These are phyloP conservation scores for Penicillium sp. DNA, from an alignment of 2,329 filamentous ascomycete species.

Conservation along the genomic window DNA sequence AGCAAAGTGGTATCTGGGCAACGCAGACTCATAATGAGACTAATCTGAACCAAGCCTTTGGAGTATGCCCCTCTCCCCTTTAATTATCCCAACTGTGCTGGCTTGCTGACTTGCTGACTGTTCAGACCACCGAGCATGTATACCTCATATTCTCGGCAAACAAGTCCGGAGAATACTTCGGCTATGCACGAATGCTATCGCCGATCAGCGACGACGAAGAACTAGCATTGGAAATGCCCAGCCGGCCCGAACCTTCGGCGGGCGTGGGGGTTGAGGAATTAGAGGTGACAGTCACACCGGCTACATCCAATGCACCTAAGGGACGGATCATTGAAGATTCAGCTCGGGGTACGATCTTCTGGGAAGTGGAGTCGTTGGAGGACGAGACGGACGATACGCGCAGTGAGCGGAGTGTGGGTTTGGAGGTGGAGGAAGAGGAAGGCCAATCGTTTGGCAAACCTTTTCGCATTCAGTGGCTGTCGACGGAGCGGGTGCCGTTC, in stretches of 20 bases:
- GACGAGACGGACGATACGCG: conserved; percentile 44
- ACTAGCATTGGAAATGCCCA: conserved; percentile 70
- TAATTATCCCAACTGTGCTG: background rate
- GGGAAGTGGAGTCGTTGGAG: conserved; percentile 74
- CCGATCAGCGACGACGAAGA: conserved; percentile 77
- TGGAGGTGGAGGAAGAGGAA: conserved; percentile 48
- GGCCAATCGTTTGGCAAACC: conserved; percentile 83
- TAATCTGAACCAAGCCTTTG: conserved; percentile 78
- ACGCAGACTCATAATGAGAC: conserved; percentile 93
- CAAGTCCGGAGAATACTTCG: conserved; percentile 96
- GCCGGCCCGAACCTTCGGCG: conserved; percentile 61
- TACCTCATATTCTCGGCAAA: conserved; percentile 96
- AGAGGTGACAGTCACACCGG: conserved; percentile 77
- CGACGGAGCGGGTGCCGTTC: conserved; percentile 81
- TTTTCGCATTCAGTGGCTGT: conserved; percentile 89
- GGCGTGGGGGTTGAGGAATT: conserved; percentile 67
- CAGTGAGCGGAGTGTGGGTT: conserved; percentile 51
- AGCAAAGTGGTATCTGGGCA: conserved; percentile 88
- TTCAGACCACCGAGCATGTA: conserved; percentile 76
- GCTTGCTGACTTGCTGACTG: background rate
- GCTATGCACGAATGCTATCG: conserved; percentile 89
- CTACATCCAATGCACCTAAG: conserved; percentile 76
- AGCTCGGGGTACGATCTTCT: conserved; percentile 93
- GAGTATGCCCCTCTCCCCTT: conserved; percentile 55
- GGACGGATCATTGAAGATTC: conserved; percentile 92